phyloP scores from a whole-genome alignment of 352 stramenopile genomes.

The Phytophthora multivora region DNA sequence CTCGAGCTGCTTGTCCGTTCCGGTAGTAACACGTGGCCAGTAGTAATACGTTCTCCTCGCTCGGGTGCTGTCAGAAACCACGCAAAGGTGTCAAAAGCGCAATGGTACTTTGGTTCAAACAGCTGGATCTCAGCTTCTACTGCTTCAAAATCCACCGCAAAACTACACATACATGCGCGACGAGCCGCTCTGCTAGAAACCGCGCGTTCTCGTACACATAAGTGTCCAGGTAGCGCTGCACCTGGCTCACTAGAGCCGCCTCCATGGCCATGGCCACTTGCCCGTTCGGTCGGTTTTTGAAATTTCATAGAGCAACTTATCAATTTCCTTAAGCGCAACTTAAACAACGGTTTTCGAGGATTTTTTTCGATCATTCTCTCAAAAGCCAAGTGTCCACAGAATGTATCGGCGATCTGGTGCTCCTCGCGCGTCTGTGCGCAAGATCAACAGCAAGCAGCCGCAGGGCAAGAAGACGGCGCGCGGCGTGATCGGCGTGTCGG shows the following conservation, averaged over 20 bases:
- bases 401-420: slow-evolving; percentile 40
- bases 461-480: slow-evolving; percentile 44
- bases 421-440: slow-evolving; percentile 58
- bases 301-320: background rate
- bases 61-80: slow-evolving; percentile 45
- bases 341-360: background rate
- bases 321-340: background rate
- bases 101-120: slow-evolving; percentile 10
- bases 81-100: slow-evolving; percentile 23
- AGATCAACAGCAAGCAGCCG: slow-evolving; percentile 52
- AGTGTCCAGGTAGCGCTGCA: slow-evolving; percentile 54
- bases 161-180: slow-evolving; percentile 63
- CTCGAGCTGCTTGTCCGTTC: slow-evolving; percentile 52
- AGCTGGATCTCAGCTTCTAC: slow-evolving; percentile 19
- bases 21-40: slow-evolving; percentile 75
- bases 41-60: slow-evolving; percentile 58
- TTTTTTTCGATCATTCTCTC: no score
- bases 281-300: slow-evolving; percentile 22
- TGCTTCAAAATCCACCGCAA: slow-evolving; percentile 8
- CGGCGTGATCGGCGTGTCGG: slow-evolving; percentile 67
- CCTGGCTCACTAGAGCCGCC: slow-evolving; percentile 47
- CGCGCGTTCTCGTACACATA: slow-evolving; percentile 71
- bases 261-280: slow-evolving; percentile 40
- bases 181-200: slow-evolving; percentile 84
- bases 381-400: background rate